Percentiles rank a stretch among this genome's conserved stretches.
These are phyloP conservation scores for Excoecaria agallocha DNA, from an alignment of 345 rosid genomes.

Conservation along the genomic window DNA sequence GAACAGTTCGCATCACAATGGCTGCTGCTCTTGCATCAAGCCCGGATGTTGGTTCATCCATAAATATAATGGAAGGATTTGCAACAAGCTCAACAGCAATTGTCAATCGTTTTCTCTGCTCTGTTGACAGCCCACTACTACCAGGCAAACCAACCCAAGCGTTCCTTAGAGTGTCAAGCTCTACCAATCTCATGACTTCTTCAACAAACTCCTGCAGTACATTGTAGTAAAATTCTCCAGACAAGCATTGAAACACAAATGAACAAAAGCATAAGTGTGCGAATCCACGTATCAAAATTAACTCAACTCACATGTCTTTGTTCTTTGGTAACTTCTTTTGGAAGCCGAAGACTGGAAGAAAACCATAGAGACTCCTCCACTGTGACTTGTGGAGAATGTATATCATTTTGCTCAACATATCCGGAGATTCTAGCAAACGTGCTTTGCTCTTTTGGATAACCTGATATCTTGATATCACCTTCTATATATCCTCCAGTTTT, in stretches of 20 bases:
- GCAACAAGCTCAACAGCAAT: constrained; percentile 98
- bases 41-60: constrained; percentile 99
- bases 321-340: constrained; percentile 65
- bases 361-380: constrained; percentile 90
- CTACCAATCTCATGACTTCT: constrained; percentile 88
- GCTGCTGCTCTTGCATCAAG: constrained; percentile 99
- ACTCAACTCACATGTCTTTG: constrained; percentile 47
- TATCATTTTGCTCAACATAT: constrained; percentile 94
- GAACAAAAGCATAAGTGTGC: background rate
- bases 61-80: constrained; percentile 85
- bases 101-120: constrained; percentile 87
- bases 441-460: constrained; percentile 67
- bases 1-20: constrained; percentile 90
- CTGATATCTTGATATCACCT: constrained; percentile 82
- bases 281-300: background rate
- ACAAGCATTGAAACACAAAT: constrained; percentile 1
- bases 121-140: constrained; percentile 81
- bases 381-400: constrained; percentile 96
- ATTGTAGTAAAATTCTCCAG: constrained; percentile 10
- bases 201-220: constrained; percentile 85
- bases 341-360: constrained; percentile 79
- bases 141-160: constrained; percentile 90
- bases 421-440: constrained; percentile 94
- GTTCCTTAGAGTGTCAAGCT: constrained; percentile 63
- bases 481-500: constrained; percentile 91